Evolutionary conservation across 768 basidiomycete species (phyloP).

Genomic region (Phlebiopsis flavidoalba): DNA sequence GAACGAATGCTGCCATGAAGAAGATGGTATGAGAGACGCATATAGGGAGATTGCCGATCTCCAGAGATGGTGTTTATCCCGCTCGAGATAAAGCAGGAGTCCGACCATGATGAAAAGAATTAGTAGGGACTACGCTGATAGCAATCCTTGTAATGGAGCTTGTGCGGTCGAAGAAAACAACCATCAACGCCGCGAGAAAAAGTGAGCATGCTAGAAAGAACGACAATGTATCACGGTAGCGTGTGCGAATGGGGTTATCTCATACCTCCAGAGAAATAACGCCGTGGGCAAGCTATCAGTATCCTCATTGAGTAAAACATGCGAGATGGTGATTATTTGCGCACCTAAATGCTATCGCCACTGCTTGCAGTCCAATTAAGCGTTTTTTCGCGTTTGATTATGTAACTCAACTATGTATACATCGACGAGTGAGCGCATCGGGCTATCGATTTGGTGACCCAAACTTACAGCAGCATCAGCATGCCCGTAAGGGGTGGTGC

Average conservation of each 20-base stretch:
- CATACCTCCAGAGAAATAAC: constrained; percentile 21
- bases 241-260: background rate
- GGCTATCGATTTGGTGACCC: background rate
- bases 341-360: constrained; percentile 26
- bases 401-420: background rate
- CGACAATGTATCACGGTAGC: background rate
- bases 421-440: background rate
- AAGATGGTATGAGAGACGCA: background rate
- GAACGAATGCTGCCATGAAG: no score
- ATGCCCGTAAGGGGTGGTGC: constrained; percentile 25
- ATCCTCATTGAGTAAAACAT: background rate
- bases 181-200: constrained; percentile 9
- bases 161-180: constrained; percentile 8
- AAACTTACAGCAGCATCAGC: constrained; percentile 31
- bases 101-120: background rate
- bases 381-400: background rate
- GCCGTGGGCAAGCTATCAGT: constrained; percentile 27
- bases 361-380: constrained; percentile 8
- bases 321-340: background rate
- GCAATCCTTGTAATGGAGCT: constrained; percentile 4
- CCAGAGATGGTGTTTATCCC: constrained; percentile 1
- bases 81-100: constrained; percentile 4
- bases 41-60: background rate
- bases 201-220: constrained; percentile 7
- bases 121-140: background rate